A percentile compares a stretch with the other conserved stretches of the same genome.
phyloP scores from a whole-genome alignment of 768 basidiomycete species.

The Phanerochaete carnosa region DNA sequence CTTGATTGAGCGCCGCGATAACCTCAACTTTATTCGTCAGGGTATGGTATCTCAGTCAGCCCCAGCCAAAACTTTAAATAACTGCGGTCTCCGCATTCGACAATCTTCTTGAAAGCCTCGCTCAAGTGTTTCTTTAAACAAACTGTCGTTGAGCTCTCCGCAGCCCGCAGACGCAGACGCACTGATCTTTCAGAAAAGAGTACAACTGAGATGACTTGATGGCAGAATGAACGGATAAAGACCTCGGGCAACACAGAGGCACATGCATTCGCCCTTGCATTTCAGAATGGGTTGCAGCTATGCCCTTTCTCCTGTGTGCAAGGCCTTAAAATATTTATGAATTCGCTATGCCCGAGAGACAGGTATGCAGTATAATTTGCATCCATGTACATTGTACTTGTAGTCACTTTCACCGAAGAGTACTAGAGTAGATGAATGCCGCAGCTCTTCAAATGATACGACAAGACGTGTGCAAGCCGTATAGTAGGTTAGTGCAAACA shows the following conservation, averaged over 20 bases:
- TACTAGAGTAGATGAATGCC: too few species aligned
- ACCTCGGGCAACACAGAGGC: not conserved
- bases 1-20: slow-evolving; percentile 93
- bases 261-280: slow-evolving; percentile 90
- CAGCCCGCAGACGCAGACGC: slow-evolving; percentile 65
- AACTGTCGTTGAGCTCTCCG: slow-evolving; percentile 60
- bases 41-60: slow-evolving; percentile 86
- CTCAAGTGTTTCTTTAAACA: slow-evolving; percentile 72
- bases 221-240: not conserved
- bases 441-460: too few species aligned
- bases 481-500: too few species aligned
- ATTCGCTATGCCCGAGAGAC: too few species aligned
- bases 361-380: too few species aligned
- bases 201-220: slow-evolving; percentile 88
- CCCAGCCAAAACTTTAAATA: slow-evolving; percentile 98
- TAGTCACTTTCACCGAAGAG: too few species aligned
- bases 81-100: slow-evolving; percentile 87
- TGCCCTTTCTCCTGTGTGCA: slow-evolving; percentile 72
- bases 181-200: slow-evolving; percentile 97
- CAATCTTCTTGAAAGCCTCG: slow-evolving; percentile 83
- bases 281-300: slow-evolving; percentile 87
- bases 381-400: too few species aligned
- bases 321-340: slow-evolving; percentile 67
- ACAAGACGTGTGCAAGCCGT: too few species aligned
- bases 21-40: slow-evolving; percentile 76